Evolutionary conservation across 176 grass and related monocot species (phyloP).

Genomic region (Cymbopogon citratus): DNA sequence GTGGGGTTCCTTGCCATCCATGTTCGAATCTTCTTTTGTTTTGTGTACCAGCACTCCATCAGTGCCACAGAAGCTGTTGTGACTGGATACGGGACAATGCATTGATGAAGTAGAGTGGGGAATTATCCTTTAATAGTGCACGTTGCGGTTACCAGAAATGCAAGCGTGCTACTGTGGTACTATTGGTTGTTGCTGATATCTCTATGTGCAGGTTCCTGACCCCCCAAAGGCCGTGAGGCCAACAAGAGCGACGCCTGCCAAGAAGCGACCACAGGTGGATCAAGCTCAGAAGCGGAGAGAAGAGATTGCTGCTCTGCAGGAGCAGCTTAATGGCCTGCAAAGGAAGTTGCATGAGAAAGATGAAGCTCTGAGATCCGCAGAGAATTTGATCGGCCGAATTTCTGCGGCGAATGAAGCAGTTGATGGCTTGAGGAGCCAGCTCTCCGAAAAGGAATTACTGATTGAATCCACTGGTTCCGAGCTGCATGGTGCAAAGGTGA

Average conservation of each 20-base stretch:
- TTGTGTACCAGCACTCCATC: not conserved
- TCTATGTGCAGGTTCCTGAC: constrained; percentile 40
- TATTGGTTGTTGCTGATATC: constrained; percentile 33
- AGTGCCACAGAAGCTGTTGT: not conserved
- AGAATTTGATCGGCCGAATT: constrained; percentile 55
- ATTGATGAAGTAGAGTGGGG: constrained; percentile 22
- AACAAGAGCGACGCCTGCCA: constrained; percentile 24
- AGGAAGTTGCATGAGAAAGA: constrained; percentile 83
- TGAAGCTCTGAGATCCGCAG: constrained; percentile 65
- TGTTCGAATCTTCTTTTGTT: not conserved
- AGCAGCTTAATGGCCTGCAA: constrained; percentile 62
- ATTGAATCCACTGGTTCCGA: constrained; percentile 67
- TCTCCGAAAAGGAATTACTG: constrained; percentile 67
- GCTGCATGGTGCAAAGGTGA: constrained; percentile 77
- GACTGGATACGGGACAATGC: not conserved
- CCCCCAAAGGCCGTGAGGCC: constrained; percentile 37
- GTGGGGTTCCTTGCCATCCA: constrained; percentile 10
- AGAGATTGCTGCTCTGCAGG: constrained; percentile 64
- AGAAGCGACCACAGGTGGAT: constrained; percentile 43
- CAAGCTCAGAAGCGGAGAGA: constrained; percentile 61
- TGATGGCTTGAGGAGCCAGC: constrained; percentile 62
- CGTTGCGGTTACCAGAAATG: constrained; percentile 3
- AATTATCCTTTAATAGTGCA: constrained; percentile 8
- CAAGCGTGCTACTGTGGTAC: not conserved
- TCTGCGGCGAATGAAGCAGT: constrained; percentile 39